Evolutionary conservation across 306 rosid genomes (phyloP).

Genomic region (Rosa persica): DNA sequence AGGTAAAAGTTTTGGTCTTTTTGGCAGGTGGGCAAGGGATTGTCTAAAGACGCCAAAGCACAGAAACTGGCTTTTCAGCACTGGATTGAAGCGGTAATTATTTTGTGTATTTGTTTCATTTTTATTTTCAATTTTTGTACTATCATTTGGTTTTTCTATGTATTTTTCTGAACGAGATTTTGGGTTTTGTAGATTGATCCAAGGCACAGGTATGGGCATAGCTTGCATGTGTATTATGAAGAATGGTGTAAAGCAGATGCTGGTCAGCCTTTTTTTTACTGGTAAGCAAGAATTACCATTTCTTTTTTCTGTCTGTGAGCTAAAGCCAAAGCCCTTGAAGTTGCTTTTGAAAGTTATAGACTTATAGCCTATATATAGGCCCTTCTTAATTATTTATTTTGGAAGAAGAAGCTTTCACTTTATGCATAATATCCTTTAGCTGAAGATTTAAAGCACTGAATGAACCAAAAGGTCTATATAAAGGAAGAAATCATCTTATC

Average conservation of each 20-base stretch:
- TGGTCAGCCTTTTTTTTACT: constrained; percentile 90
- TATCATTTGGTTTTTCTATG: constrained; percentile 8
- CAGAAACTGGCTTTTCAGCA: constrained; percentile 93
- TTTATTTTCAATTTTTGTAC: neutral
- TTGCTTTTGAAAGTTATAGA: too few relatives aligned
- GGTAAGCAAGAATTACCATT: constrained; percentile 41
- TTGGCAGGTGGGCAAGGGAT: constrained; percentile 85
- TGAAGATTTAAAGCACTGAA: neutral
- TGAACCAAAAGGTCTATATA: neutral
- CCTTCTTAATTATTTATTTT: too few relatives aligned
- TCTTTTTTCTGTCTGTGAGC: neutral
- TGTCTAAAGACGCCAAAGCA: constrained; percentile 82
- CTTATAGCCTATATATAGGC: too few relatives aligned
- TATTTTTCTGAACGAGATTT: neutral
- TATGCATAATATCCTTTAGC: neutral
- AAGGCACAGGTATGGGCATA: constrained; percentile 94
- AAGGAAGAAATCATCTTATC: neutral
- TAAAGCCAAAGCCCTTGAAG: neutral
- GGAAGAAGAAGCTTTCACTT: neutral
- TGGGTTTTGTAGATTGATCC: constrained; percentile 79
- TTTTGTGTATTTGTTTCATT: neutral
- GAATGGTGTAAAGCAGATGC: constrained; percentile 77
- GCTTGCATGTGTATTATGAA: constrained; percentile 72
- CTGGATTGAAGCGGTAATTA: constrained; percentile 93
- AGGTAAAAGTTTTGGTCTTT: neutral